Base-by-base conservation (phyloP, 129 eudicot genomes). In the Pittosporum tobira region DNA sequence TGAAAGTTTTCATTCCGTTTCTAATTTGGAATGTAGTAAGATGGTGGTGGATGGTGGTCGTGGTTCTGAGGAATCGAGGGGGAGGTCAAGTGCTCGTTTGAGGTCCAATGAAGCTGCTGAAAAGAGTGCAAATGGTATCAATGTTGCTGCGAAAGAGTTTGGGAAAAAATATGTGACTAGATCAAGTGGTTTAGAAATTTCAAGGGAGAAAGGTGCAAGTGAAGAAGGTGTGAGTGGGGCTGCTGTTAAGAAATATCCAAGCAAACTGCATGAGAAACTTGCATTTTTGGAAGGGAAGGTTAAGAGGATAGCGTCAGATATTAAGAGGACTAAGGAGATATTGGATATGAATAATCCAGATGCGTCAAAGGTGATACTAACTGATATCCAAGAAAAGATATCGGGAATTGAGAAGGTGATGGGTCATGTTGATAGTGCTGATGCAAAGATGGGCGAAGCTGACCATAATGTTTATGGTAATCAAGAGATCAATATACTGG, bases 321-420 rank as follows among this genome's bases (percentile, higher is more conserved):
- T 91, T 31, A 87, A 91, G 80, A 84, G 80, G 79, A 87, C 96
- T 0, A 91, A 87, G 68, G 99, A 91, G 42, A 83, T 91, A 73
- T 68, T 91, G 70, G 99, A 91, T 79, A 63, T 64, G 81, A 87
- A 87, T 69, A 91, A 91, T 55, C 87, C 90, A 1, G 96, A 83
- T 67, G 84, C 87, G 5, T 87, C 99, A 5, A 87, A 91, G 70
- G 63, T 72, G 71, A 87, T 87, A 61, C 73, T 91, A 36, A 78
- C 88, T 1, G 91, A 83, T 67, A 91, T 91, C 72, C 99, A 91
- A 51, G 85, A 83, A 57, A 87, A 90, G 24, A 90, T 91, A 45
- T 87, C 91, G 1, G 99, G 99, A 49, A 87, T 91, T 28, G 99
- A 91, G 74, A 87, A 87, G 75, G 96, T 89, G 2, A 83, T 91